Percentiles rank a stretch among this genome's conserved stretches.
Conservation (phyloP, 2,329 filamentous ascomycete species). For the Tolypocladium cylindrosporum region DNA sequence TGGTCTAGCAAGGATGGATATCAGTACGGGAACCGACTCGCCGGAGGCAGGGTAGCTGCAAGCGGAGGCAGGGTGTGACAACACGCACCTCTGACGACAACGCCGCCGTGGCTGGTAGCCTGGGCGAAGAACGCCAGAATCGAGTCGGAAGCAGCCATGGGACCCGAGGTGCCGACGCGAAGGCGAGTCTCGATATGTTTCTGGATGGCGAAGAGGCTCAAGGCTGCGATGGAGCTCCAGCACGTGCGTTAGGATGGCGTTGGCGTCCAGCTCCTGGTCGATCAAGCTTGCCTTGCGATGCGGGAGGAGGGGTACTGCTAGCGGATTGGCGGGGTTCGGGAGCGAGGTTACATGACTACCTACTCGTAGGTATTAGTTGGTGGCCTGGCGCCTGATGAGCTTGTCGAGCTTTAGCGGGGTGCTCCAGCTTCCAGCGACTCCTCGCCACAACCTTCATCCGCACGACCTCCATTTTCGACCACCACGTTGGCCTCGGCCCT, state of each 20-base stretch:
- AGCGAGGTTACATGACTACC: no score
- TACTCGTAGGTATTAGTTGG: no score
- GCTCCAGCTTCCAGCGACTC: not conserved
- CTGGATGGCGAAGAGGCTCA: not conserved
- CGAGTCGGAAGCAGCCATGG: slow-evolving; percentile 25
- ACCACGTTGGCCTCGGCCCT: not conserved
- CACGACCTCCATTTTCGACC: not conserved
- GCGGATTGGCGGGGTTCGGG: not conserved
- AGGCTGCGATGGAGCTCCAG: not conserved
- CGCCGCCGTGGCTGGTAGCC: slow-evolving; percentile 34
- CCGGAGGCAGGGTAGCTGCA: not conserved
- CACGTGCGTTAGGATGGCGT: not conserved
- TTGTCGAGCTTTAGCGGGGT: not conserved
- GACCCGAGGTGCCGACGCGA: slow-evolving; percentile 4
- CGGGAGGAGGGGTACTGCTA: not conserved
- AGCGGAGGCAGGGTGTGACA: not conserved
- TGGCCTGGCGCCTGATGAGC: not conserved
- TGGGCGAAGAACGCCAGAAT: slow-evolving; percentile 33
- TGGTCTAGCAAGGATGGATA: slow-evolving; percentile 38
- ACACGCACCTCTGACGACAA: slow-evolving; percentile 36
- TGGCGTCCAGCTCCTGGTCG: not conserved
- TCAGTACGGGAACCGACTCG: not conserved
- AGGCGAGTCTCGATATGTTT: not conserved
- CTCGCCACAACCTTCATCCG: not conserved
- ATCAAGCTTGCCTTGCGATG: not conserved